Evolutionary conservation across 129 eudicot species (phyloP).

Genomic region (Mikania micrantha): DNA sequence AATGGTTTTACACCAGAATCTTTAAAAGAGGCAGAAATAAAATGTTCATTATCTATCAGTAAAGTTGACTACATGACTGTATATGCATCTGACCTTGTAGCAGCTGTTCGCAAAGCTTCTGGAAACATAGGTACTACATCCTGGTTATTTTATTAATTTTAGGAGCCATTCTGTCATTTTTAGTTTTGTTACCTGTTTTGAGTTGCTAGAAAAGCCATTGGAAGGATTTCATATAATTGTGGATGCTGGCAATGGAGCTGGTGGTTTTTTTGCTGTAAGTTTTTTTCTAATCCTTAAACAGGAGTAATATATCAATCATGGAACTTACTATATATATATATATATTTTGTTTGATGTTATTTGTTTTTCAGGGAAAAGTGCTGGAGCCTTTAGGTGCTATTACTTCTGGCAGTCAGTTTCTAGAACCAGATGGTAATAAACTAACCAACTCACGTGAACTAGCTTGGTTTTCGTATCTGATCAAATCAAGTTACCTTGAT

Average conservation of each 20-base stretch:
- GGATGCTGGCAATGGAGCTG: slow-evolving; percentile 99
- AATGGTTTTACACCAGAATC: slow-evolving; percentile 46
- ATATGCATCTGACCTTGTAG: slow-evolving; percentile 81
- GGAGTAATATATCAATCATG: neutral
- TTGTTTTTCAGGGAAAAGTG: slow-evolving; percentile 70
- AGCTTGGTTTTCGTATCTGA: neutral
- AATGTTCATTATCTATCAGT: slow-evolving; percentile 40
- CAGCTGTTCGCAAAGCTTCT: slow-evolving; percentile 90
- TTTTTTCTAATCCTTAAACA: neutral
- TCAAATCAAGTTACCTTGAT: neutral
- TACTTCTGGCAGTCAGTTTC: slow-evolving; percentile 88
- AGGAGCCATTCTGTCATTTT: slow-evolving; percentile 2
- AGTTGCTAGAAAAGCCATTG: slow-evolving; percentile 76
- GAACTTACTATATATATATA: neutral
- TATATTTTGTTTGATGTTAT: neutral
- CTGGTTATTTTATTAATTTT: neutral
- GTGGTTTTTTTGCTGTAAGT: slow-evolving; percentile 96
- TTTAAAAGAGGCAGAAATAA: slow-evolving; percentile 43
- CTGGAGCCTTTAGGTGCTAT: slow-evolving; percentile 94
- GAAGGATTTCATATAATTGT: slow-evolving; percentile 95
- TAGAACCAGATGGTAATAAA: slow-evolving; percentile 92
- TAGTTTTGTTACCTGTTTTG: slow-evolving; percentile 15
- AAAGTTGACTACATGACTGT: slow-evolving; percentile 82
- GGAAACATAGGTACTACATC: slow-evolving; percentile 60
- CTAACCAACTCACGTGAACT: neutral